These are phyloP conservation scores for Citropsis articulata DNA, from an alignment of 345 rosid genomes.

Conservation along the genomic window DNA sequence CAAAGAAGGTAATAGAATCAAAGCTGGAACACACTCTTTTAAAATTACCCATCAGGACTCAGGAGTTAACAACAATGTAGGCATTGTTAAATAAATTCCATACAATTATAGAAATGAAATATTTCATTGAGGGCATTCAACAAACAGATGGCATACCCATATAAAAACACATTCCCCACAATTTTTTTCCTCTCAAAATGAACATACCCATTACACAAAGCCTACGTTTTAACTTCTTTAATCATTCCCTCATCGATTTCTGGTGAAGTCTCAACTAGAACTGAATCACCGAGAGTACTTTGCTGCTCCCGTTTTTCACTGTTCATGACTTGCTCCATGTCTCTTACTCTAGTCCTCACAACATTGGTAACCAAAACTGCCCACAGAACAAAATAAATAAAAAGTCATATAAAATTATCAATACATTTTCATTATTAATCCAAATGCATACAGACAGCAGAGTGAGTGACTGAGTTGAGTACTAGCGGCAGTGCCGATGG, in stretches of 20 bases:
- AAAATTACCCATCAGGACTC: no score
- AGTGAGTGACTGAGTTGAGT: background rate
- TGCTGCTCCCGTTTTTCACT: slow-evolving; percentile 29
- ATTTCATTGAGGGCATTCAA: slow-evolving; percentile 4
- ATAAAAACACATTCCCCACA: no score
- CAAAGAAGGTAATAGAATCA: no score
- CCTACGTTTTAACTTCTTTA: slow-evolving; percentile 23
- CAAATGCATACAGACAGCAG: no score
- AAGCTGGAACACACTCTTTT: no score
- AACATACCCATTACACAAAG: no score
- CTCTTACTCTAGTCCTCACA: slow-evolving; percentile 62
- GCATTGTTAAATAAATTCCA: background rate
- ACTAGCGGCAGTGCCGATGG: slow-evolving; percentile 83
- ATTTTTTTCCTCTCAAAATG: background rate
- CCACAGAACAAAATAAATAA: background rate
- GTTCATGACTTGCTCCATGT: slow-evolving; percentile 53
- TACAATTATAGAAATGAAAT: background rate
- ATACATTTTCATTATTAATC: background rate
- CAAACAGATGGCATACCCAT: slow-evolving; percentile 2
- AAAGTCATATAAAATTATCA: background rate
- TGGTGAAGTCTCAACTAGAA: slow-evolving; percentile 21
- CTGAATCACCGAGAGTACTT: slow-evolving; percentile 16
- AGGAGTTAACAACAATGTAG: no score
- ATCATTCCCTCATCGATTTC: slow-evolving; percentile 34
- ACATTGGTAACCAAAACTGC: slow-evolving; percentile 72